These are phyloP conservation scores for Blastocystis sp. DNA, from an alignment of 352 stramenopile genomes.

Conservation along the genomic window DNA sequence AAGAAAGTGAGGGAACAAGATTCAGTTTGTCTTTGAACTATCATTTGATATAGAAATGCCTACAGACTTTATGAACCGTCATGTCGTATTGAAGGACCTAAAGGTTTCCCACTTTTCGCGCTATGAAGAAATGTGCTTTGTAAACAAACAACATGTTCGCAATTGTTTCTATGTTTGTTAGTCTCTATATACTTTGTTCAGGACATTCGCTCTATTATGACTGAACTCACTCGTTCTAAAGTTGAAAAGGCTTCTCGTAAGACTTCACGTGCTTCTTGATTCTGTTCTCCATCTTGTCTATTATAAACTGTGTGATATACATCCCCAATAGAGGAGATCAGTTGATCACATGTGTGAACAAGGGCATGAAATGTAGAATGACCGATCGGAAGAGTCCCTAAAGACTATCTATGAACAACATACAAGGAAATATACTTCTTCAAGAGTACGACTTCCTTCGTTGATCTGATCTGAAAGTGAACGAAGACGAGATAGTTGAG, in stretches of 20 bases:
- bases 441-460: neutral
- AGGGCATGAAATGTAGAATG: conserved; percentile 18
- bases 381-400: neutral
- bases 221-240: conserved; percentile 13
- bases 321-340: neutral
- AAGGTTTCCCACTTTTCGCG: neutral
- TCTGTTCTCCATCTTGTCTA: neutral
- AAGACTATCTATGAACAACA: neutral
- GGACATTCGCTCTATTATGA: neutral
- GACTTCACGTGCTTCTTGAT: neutral
- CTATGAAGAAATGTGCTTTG: conserved; percentile 57
- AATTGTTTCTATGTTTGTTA: conserved; percentile 59
- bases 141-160: conserved; percentile 45
- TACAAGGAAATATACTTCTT: neutral
- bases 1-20: neutral
- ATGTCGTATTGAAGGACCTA: conserved; percentile 28
- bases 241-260: neutral
- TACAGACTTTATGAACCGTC: conserved; percentile 29
- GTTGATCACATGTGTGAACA: conserved; percentile 21
- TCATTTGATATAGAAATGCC: conserved; percentile 37
- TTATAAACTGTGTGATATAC: neutral
- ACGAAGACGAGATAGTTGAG: neutral
- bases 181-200: neutral
- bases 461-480: neutral
- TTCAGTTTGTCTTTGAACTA: neutral